Percentiles rank a stretch among this genome's conserved stretches.
phyloP scores from a whole-genome alignment of 768 basidiomycete species.

The Floccularia luteovirens region DNA sequence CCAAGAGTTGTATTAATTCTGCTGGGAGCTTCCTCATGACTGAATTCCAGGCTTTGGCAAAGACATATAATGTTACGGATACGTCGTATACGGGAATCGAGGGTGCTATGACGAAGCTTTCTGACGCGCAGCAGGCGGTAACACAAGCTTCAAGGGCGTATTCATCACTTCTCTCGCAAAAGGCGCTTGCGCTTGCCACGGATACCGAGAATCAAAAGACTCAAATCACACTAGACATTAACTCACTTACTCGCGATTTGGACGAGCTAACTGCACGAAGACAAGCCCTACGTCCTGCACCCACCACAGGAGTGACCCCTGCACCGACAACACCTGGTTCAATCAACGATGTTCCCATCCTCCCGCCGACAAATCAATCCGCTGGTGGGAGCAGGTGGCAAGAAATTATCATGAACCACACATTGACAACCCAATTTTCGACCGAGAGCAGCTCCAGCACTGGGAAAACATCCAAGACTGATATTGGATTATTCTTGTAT shows the following conservation, averaged over 20 bases:
- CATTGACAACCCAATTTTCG: background rate
- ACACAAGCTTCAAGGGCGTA: constrained; percentile 11
- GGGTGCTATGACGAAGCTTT: constrained; percentile 1
- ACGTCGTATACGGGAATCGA: constrained; percentile 3
- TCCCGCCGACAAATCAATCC: constrained; percentile 5
- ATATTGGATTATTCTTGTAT: constrained; percentile 1
- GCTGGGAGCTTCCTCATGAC: constrained; percentile 7
- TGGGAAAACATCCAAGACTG: background rate
- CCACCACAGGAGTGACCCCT: background rate
- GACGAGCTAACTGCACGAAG: constrained; percentile 11
- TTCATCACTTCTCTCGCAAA: constrained; percentile 8
- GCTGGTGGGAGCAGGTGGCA: constrained; percentile 19
- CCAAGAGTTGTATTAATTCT: constrained; percentile 13
- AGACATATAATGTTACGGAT: constrained; percentile 1
- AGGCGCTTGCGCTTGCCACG: constrained; percentile 12
- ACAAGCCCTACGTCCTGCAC: constrained; percentile 6
- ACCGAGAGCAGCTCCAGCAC: background rate
- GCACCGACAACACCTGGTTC: background rate
- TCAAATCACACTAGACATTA: constrained; percentile 9
- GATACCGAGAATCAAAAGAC: constrained; percentile 11
- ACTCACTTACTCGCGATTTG: constrained; percentile 10
- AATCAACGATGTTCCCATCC: constrained; percentile 3
- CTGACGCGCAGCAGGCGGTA: constrained; percentile 1
- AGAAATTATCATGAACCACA: constrained; percentile 10
- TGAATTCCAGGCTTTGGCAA: constrained; percentile 3